Base-by-base conservation (phyloP, 1,139 yeast species). In the Debaryomycetaceae sp. region DNA sequence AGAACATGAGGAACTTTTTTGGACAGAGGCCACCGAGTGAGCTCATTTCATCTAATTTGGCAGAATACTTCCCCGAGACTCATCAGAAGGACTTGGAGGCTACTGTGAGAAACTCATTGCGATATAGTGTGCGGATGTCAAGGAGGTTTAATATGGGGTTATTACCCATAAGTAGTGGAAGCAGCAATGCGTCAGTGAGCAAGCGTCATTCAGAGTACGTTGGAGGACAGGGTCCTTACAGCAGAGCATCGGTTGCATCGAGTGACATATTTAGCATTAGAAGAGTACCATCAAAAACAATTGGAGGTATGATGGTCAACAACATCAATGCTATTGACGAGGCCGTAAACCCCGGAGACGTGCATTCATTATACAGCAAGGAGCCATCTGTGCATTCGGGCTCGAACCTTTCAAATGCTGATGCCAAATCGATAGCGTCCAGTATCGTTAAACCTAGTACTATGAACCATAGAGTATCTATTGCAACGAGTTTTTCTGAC, bases 1-100 rank as follows among this genome's bases (percentile, higher is more conserved):
- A 51, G 38, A 58, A 61, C 3, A 67, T 71, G 62, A 75, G 77
- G 47, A 76, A 76, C 45, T 78, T 87, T 47, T 84, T 85, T 56
- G 95, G 95, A 13, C 96, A 88, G 56, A 73, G 98, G 53, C 98
- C 98, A 9, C 92, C 97, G 2, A 83, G 94, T 47, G 96, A 89
- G 57, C 76, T 89, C 54, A 92, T 92, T 48, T 87, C 96, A 1
- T 83, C 92, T 9, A 89, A 92, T 56, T 69, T 92, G 52, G 85
- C 89, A 1, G 96, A 91, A 49, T 92, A 87, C 59, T 92, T 92
- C 70, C 98, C 98, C 0, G 85, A 84, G 38, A 83, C 95, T 0
- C 83, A 80, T 31, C 79, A 81, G 39, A 73, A 75, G 36, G 86
- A 83, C 42, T 72, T 92, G 46, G 86, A 87, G 48, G 82, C 83